Evolutionary conservation across 345 rosid species (phyloP).

Genomic region (Trapa incisa): DNA sequence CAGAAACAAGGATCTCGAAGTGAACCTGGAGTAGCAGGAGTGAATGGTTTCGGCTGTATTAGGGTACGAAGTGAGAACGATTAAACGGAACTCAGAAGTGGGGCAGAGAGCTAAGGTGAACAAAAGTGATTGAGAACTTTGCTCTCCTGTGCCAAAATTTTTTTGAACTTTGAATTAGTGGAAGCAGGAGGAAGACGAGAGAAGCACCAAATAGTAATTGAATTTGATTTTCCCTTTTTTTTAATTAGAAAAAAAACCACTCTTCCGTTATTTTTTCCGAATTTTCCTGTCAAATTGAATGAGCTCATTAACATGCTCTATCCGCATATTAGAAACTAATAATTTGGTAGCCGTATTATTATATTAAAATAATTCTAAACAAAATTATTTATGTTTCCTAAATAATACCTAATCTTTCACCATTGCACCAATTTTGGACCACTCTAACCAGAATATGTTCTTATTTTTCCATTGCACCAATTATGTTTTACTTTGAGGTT

Average conservation of each 20-base stretch:
- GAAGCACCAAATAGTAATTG: not conserved
- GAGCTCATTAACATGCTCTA: no score
- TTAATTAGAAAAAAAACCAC: no score
- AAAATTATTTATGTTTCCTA: no score
- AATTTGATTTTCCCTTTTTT: not conserved
- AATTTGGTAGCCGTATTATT: no score
- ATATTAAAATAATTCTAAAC: no score
- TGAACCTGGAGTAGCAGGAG: not conserved
- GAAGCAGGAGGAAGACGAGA: not conserved
- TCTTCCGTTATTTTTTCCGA: not conserved
- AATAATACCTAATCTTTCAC: no score
- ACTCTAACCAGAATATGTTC: no score
- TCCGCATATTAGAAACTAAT: no score
- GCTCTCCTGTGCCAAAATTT: not conserved
- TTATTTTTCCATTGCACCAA: no score
- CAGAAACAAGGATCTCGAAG: not conserved
- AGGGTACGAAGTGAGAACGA: not conserved
- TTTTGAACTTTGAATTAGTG: conserved; percentile 15
- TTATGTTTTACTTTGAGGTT: no score
- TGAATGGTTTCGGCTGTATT: conserved; percentile 1
- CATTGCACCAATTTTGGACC: no score
- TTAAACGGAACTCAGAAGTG: not conserved
- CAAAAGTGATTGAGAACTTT: not conserved
- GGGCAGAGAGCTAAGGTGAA: no score
- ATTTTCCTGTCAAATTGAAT: not conserved